A percentile compares a stretch with the other conserved stretches of the same genome.
These are phyloP conservation scores for Abortiporus biennis DNA, from an alignment of 1,284 basidiomycete genomes.

Conservation along the genomic window DNA sequence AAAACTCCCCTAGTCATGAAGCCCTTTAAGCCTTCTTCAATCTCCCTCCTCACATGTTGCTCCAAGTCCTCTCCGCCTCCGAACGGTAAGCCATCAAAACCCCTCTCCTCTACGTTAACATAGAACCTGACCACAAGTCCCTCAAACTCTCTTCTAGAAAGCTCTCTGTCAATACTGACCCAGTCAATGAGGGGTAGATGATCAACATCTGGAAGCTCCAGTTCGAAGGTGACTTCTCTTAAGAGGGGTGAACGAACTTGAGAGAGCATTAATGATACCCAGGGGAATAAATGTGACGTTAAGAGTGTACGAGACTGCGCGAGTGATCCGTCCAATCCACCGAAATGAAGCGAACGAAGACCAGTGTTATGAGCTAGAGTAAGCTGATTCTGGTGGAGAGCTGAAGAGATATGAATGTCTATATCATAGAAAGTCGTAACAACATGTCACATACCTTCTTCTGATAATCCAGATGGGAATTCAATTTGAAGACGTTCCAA, in stretches of 20 bases:
- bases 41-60: slow-evolving; percentile 16
- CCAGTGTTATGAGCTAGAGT: slow-evolving; percentile 25
- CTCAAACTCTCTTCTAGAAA: slow-evolving; percentile 20
- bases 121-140: slow-evolving; percentile 22
- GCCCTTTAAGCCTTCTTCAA: slow-evolving; percentile 15
- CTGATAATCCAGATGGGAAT: slow-evolving; percentile 22
- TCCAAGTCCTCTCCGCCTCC: slow-evolving; percentile 9
- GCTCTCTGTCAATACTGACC: slow-evolving; percentile 22
- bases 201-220: slow-evolving; percentile 19
- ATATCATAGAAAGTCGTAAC: neutral
- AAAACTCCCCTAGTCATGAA: slow-evolving; percentile 20
- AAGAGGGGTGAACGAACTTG: slow-evolving; percentile 13
- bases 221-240: slow-evolving; percentile 18
- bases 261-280: slow-evolving; percentile 14
- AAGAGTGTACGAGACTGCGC: slow-evolving; percentile 19
- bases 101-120: slow-evolving; percentile 16
- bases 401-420: slow-evolving; percentile 9
- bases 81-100: slow-evolving; percentile 6
- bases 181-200: slow-evolving; percentile 24
- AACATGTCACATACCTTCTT: slow-evolving; percentile 15
- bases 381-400: slow-evolving; percentile 20
- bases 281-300: slow-evolving; percentile 14
- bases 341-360: slow-evolving; percentile 24
- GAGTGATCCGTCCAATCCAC: slow-evolving; percentile 21
- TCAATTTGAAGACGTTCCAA: slow-evolving; percentile 25